Conservation (phyloP, 2,329 filamentous ascomycete species). For the Thielaviopsis cerberus region DNA sequence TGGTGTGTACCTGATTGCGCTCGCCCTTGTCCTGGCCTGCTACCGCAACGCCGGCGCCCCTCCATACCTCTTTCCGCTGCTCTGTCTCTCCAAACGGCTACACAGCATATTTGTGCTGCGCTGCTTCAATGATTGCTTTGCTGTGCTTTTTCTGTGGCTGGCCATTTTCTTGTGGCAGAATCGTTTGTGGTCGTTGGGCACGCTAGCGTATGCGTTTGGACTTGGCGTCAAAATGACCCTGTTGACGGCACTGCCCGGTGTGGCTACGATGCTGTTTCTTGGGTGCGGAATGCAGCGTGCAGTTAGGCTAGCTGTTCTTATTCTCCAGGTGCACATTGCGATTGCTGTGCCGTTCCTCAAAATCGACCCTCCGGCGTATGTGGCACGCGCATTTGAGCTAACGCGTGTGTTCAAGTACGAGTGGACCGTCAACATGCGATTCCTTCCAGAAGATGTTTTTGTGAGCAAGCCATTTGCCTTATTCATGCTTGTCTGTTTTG, state of each 20-base stretch:
- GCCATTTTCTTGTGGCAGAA: slow-evolving; percentile 65
- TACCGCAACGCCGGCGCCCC: slow-evolving; percentile 64
- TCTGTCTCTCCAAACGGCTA: slow-evolving; percentile 75
- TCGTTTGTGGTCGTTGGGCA: slow-evolving; percentile 53
- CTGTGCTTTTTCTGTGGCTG: slow-evolving; percentile 63
- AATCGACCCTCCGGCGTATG: slow-evolving; percentile 49
- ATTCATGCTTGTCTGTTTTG: slow-evolving; percentile 46
- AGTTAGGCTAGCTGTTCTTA: slow-evolving; percentile 49
- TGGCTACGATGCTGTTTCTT: slow-evolving; percentile 59
- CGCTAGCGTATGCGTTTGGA: slow-evolving; percentile 55
- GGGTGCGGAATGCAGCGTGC: slow-evolving; percentile 53
- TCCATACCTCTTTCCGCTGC: slow-evolving; percentile 68
- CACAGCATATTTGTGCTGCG: slow-evolving; percentile 87
- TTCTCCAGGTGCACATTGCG: slow-evolving; percentile 58
- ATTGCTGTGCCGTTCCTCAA: slow-evolving; percentile 49
- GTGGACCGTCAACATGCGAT: slow-evolving; percentile 99
- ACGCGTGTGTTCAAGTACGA: slow-evolving; percentile 83
- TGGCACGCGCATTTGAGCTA: slow-evolving; percentile 73
- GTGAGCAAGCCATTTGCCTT: slow-evolving; percentile 50
- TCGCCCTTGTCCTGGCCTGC: slow-evolving; percentile 63
- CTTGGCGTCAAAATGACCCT: slow-evolving; percentile 92
- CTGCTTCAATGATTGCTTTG: slow-evolving; percentile 91
- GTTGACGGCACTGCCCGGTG: slow-evolving; percentile 62
- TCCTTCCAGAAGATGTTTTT: slow-evolving; percentile 69
- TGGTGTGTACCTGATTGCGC: slow-evolving; percentile 54